Evolutionary conservation across 495 filamentous ascomycete species (phyloP).

Genomic region (Hypoxylon cercidicola): DNA sequence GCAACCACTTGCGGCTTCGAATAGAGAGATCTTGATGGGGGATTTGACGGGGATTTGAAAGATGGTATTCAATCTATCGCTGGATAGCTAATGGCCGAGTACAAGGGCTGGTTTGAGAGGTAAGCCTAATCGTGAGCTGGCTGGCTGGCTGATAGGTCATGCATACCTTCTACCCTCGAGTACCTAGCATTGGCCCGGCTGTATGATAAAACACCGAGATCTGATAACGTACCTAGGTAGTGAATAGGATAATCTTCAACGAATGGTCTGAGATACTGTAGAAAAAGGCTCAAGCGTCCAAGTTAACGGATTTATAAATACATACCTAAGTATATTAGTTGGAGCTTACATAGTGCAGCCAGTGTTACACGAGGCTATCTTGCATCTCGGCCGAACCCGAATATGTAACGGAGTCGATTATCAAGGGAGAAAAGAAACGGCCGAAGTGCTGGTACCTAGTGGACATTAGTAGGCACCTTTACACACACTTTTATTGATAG

Average conservation of each 20-base stretch:
- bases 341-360: neutral
- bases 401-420: constrained; percentile 6
- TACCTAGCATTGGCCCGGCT: neutral
- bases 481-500: neutral
- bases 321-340: neutral
- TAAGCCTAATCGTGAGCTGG: too few species aligned
- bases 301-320: too few species aligned
- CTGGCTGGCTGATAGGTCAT: too few species aligned
- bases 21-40: constrained; percentile 12
- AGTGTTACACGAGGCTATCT: neutral
- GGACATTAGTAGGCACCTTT: neutral
- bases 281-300: too few species aligned
- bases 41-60: neutral
- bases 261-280: too few species aligned
- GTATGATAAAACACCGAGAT: constrained; percentile 3
- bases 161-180: too few species aligned
- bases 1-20: constrained; percentile 7
- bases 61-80: constrained; percentile 3
- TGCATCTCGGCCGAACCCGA: constrained; percentile 21
- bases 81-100: neutral
- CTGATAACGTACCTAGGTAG: neutral
- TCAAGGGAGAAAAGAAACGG: constrained; percentile 34
- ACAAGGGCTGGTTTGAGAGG: too few species aligned
- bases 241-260: neutral
- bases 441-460: constrained; percentile 23